Percentiles rank a stretch among this genome's conserved stretches.
These are phyloP conservation scores for Anthostomella pinea DNA, from an alignment of 2,329 filamentous ascomycete genomes.

Conservation along the genomic window DNA sequence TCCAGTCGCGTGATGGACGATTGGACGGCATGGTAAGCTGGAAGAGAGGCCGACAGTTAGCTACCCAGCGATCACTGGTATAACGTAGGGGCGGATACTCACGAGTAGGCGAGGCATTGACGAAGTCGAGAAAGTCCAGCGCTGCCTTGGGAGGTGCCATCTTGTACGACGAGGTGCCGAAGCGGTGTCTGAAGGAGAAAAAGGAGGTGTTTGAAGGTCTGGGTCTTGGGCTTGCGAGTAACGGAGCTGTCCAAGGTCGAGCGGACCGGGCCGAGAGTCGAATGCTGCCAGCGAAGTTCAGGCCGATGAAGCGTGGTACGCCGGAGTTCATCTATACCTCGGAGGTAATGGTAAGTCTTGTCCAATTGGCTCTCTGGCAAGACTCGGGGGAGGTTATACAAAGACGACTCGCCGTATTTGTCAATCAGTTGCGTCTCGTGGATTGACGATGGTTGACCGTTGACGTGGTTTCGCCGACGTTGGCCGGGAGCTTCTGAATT, in stretches of 20 bases:
- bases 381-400: too few relatives aligned
- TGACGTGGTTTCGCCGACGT: too few relatives aligned
- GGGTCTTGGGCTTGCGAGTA: constrained; percentile 1
- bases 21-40: constrained; percentile 92
- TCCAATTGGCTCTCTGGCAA: too few relatives aligned
- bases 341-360: too few relatives aligned
- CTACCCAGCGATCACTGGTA: constrained; percentile 2
- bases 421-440: too few relatives aligned
- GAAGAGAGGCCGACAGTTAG: constrained; percentile 14
- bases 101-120: constrained; percentile 94
- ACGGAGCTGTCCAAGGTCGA: constrained; percentile 6
- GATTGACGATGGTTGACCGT: too few relatives aligned
- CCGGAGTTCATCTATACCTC: constrained; percentile 13
- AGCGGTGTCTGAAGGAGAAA: constrained; percentile 4
- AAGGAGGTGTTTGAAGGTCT: constrained; percentile 3
- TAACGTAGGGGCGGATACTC: constrained; percentile 22
- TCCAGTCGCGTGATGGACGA: constrained; percentile 73
- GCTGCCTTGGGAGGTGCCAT: constrained; percentile 59
- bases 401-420: too few relatives aligned
- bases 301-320: constrained; percentile 9
- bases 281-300: constrained; percentile 12
- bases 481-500: too few relatives aligned
- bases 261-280: constrained; percentile 14
- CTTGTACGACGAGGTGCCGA: constrained; percentile 24
- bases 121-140: constrained; percentile 85